Evolutionary conservation across 139 green algal species (phyloP), one percentile per base, ranked within the genome.

Genomic region (Medakamo hakoo): DNA sequence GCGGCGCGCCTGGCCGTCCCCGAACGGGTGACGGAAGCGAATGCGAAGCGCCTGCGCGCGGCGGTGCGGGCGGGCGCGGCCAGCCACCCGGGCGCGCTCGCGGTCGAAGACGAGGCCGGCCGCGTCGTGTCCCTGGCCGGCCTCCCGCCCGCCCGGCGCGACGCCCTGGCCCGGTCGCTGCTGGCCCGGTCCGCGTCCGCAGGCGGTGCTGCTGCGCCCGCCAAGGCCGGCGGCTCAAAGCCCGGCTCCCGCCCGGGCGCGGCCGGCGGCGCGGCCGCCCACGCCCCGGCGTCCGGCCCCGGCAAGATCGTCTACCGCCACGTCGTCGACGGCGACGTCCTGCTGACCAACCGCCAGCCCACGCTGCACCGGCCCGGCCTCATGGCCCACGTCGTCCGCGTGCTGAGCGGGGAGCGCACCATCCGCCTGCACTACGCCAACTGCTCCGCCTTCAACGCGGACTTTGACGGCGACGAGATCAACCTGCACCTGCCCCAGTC

Each of bases 391-490:
- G 60, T 65, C 30, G 81, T 73, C 21, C 57, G 81, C 60, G 66
- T 80, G 26, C 70, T 82, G 71, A 24, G 66, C 16, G 56, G 60
- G 2, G 85, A 99, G 83, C 78, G 91, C 58, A 96, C 90, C 26
- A 96, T 99, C 59, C 82, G 93, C 49, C 91, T 99, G 80, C 93
- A 99, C 80, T 99, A 99, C 73, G 87, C 93, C 65, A 99, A 99
- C 82, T 99, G 93, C 80, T 72, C 85, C 40, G 92, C 86, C 49
- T 95, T 94, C 80, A 95, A 95, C 76, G 87, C 88, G 20, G 93
- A 99, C 72, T 99, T 99, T 81, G 93, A 99, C 66, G 93, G 93
- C 1, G 93, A 99, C 67, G 93, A 99, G 73, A 98, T 99, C 78
- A 99, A 99, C 81, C 74, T 99, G 67, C 93, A 99, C 65, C 71